phyloP scores from a whole-genome alignment of 1,139 yeast species.

The Hyphopichia buzzinii region DNA sequence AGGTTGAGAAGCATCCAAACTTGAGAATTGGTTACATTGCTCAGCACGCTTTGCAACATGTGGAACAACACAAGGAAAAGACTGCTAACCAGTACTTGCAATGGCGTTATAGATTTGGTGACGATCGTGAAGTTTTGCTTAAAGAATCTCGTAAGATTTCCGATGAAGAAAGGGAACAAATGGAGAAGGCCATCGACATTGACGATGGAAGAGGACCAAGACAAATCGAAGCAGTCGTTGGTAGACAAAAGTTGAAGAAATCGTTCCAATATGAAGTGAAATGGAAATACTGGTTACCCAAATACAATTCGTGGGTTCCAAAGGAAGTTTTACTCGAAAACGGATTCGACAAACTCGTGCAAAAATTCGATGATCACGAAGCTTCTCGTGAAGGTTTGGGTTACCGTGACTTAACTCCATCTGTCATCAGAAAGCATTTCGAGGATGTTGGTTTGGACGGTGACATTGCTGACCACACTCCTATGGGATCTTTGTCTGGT shows the following conservation, averaged over 20 bases:
- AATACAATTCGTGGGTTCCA: conserved; percentile 90
- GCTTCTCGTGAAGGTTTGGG: conserved; percentile 99
- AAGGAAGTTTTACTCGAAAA: conserved; percentile 74
- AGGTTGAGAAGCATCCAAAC: conserved; percentile 96
- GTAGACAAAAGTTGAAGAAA: conserved; percentile 94
- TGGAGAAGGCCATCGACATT: conserved; percentile 75
- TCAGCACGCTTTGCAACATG: conserved; percentile 97
- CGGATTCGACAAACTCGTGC: conserved; percentile 86
- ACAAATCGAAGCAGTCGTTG: conserved; percentile 88
- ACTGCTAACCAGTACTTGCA: conserved; percentile 97
- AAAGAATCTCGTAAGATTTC: conserved; percentile 90
- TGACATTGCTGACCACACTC: conserved; percentile 97
- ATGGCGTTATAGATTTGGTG: conserved; percentile 98
- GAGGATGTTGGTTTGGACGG: conserved; percentile 97
- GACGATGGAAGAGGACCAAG: conserved; percentile 90
- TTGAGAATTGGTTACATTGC: conserved; percentile 98
- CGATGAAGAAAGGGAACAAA: conserved; percentile 76
- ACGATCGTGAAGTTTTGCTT: conserved; percentile 92
- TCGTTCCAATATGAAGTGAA: conserved; percentile 95
- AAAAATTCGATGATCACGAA: conserved; percentile 95
- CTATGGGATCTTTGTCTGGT: conserved; percentile 94
- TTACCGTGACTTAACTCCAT: conserved; percentile 87
- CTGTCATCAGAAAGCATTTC: conserved; percentile 92
- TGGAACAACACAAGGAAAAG: conserved; percentile 94
- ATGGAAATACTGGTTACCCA: conserved; percentile 93